Evolutionary conservation across 2,329 filamentous ascomycete species (phyloP).

Genomic region (Lizonia empirigonia): DNA sequence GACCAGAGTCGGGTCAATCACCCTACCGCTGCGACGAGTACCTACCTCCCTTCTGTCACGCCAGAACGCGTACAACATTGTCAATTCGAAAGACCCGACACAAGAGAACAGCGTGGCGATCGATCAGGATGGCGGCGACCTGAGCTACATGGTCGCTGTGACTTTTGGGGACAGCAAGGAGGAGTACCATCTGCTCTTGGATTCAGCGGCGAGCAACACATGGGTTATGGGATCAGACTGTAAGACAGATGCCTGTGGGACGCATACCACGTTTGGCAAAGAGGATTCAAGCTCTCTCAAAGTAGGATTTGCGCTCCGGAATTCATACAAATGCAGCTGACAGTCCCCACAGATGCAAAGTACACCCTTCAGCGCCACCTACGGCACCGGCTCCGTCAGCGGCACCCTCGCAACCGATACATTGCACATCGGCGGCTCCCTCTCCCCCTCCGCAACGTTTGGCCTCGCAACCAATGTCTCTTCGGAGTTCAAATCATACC

Average conservation of each 20-base stretch:
- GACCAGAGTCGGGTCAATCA: conserved; percentile 16
- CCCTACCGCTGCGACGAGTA: conserved; percentile 38
- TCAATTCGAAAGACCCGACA: conserved; percentile 35
- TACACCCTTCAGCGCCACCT: conserved; percentile 68
- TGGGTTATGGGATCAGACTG: conserved; percentile 83
- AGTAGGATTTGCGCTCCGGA: conserved; percentile 26
- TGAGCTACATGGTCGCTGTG: conserved; percentile 60
- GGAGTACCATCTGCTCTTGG: conserved; percentile 60
- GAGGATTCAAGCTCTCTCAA: conserved; percentile 68
- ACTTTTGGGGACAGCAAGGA: conserved; percentile 57
- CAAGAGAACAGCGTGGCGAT: conserved; percentile 57
- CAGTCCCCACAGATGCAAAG: conserved; percentile 48
- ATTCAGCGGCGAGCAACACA: conserved; percentile 67
- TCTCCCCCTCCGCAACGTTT: conserved; percentile 69
- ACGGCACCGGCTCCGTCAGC: conserved; percentile 76
- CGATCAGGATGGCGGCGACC: conserved; percentile 60
- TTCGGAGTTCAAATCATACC: conserved; percentile 74
- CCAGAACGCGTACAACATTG: conserved; percentile 56
- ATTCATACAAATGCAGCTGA: not conserved
- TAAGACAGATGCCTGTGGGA: conserved; percentile 66
- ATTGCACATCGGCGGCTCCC: conserved; percentile 68
- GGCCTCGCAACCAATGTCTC: conserved; percentile 75
- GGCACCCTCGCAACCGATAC: conserved; percentile 71
- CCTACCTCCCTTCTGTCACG: conserved; percentile 46
- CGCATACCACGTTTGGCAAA: conserved; percentile 72